phyloP scores from a whole-genome alignment of 768 basidiomycete species.

The Pleurotus pulmonarius region DNA sequence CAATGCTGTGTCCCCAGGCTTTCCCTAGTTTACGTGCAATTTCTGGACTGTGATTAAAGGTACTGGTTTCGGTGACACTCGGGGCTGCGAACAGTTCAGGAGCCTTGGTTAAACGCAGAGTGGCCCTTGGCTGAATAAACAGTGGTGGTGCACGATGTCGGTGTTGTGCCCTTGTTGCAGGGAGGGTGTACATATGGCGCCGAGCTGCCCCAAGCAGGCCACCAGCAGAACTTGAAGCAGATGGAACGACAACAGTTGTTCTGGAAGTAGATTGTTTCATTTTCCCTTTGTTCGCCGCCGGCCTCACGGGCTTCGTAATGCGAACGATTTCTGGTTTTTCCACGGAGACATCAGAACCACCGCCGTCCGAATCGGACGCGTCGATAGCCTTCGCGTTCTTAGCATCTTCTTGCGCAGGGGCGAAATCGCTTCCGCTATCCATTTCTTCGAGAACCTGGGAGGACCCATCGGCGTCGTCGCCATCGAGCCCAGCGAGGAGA shows the following conservation, averaged over 20 bases:
- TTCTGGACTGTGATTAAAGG: constrained; percentile 44
- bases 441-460: constrained; percentile 26
- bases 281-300: constrained; percentile 25
- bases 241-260: constrained; percentile 9
- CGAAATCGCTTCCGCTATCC: constrained; percentile 56
- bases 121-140: constrained; percentile 43
- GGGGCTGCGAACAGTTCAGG: constrained; percentile 37
- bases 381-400: constrained; percentile 18
- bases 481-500: constrained; percentile 26
- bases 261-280: constrained; percentile 16
- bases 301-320: constrained; percentile 13
- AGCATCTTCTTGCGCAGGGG: constrained; percentile 32
- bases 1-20: constrained; percentile 71
- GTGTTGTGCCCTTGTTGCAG: constrained; percentile 66
- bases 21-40: constrained; percentile 60
- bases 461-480: constrained; percentile 26
- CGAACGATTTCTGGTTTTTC: neutral
- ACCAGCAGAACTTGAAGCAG: constrained; percentile 7
- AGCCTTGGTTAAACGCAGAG: constrained; percentile 53
- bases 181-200: constrained; percentile 55
- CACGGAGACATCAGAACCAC: neutral
- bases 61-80: constrained; percentile 45
- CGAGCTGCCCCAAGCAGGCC: constrained; percentile 33
- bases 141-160: constrained; percentile 69
- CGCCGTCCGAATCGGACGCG: constrained; percentile 17